These are phyloP conservation scores for Camellia oleifera DNA, from an alignment of 179 eudicot genomes.

Conservation along the genomic window DNA sequence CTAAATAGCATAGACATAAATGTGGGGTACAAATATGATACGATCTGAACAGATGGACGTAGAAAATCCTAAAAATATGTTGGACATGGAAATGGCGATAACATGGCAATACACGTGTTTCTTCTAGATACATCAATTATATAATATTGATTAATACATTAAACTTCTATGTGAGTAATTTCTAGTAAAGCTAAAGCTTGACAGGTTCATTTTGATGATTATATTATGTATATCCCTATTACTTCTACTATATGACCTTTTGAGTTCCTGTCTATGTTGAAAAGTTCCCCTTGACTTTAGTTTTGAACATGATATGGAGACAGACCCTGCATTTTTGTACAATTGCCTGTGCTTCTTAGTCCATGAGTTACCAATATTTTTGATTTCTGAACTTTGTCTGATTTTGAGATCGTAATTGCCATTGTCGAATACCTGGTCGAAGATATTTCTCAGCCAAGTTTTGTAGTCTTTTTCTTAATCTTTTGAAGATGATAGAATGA, in stretches of 20 bases:
- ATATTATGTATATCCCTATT: background rate
- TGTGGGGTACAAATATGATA: background rate
- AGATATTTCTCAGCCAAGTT: background rate
- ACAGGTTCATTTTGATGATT: background rate
- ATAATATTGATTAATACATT: background rate
- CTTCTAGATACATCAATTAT: background rate
- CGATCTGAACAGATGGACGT: background rate
- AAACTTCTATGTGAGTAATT: background rate
- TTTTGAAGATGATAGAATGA: background rate
- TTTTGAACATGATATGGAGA: background rate
- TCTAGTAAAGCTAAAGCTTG: background rate
- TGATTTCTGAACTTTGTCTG: background rate
- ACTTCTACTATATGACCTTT: background rate
- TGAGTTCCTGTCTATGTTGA: background rate
- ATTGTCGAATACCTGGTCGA: background rate
- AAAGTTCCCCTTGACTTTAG: background rate
- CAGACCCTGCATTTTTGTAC: background rate
- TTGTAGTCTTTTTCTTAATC: background rate
- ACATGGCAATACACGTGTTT: background rate
- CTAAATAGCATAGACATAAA: background rate
- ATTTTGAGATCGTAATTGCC: background rate
- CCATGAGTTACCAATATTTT: background rate
- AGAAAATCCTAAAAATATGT: background rate
- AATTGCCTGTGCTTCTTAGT: background rate
- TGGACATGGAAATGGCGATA: background rate